Evolutionary conservation across 352 stramenopile genomes (phyloP), one percentile per base, ranked within the genome.

Genomic region (Pythium apleroticum): DNA sequence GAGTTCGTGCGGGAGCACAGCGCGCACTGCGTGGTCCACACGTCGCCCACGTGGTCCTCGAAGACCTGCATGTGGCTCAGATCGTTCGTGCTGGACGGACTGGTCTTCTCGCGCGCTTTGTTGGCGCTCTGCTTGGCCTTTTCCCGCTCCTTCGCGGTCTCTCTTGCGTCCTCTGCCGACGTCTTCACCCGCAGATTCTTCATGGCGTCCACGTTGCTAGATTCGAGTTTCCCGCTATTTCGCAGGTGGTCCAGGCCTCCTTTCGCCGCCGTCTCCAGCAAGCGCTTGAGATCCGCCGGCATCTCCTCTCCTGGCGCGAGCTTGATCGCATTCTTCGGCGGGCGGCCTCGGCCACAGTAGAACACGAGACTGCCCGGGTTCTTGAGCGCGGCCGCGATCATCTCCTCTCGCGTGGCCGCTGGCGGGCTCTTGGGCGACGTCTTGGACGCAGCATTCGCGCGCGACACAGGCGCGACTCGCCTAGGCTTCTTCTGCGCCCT

Each of bases 1-100:
- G 68, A 72, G 10, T 75, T 69, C 14, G 75, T 59, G 50, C 76
- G 69, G 45, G 76, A 86, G 60, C 84, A 93, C 15, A 93, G 57
- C 11, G 82, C 84, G 63, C 84, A 93, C 33, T 81, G 71, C 24
- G 78, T 65, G 35, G 55, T 68, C 58, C 69, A 78, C 20, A 78
- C 71, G 11, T 69, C 66, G 41, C 41, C 41, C 11, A 60, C 50
- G 9, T 55, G 48, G 15, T 73, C 71, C 27, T 71, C 69, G 4
- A 77, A 75, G 25, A 65, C 43, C 43, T 79, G 60, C 62, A 86
- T 57, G 25, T 73, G 74, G 49, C 60, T 60, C 12, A 85, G 37
- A 48, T 84, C 80, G 55, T 78, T 79, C 22, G 76, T 72, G 59
- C 73, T 77, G 35, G 76, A 84, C 9, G 76, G 77, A 68, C 76